A percentile compares a stretch with the other conserved stretches of the same genome.
These are phyloP conservation scores for Pythium rishiriense DNA, from an alignment of 352 stramenopile genomes.

Conservation along the genomic window DNA sequence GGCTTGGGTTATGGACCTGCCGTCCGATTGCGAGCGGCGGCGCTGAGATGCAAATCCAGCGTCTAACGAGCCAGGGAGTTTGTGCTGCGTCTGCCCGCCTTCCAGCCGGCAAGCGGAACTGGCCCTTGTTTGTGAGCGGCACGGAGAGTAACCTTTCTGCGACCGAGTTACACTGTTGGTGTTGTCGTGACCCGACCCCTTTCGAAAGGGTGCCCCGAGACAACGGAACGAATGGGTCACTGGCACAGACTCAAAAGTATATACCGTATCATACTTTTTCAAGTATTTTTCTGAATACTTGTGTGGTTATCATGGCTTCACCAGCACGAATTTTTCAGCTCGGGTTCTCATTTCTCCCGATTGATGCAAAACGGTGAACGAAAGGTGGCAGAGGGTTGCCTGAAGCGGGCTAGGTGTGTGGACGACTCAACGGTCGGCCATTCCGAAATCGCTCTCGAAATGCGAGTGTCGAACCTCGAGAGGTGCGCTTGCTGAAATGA, in stretches of 20 bases:
- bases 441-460: no score
- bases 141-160: conserved; percentile 1
- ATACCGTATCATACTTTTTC: no score
- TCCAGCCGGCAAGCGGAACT: conserved; percentile 9
- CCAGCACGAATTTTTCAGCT: background rate
- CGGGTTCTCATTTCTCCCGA: background rate
- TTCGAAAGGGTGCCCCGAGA: background rate
- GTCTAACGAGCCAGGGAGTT: background rate
- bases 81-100: background rate
- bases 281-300: no score
- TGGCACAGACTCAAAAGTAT: background rate
- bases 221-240: background rate
- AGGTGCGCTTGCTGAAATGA: background rate
- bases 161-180: no score
- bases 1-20: background rate
- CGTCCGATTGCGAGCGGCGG: background rate
- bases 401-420: background rate
- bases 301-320: background rate
- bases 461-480: no score
- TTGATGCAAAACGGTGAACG: no score
- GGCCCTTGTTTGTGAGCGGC: conserved; percentile 2
- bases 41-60: conserved; percentile 25
- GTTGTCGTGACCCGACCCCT: background rate
- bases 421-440: background rate
- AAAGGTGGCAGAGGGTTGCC: no score